Evolutionary conservation across 75 land plant genomes (phyloP).

Genomic region (Ceratopteris richardii): DNA sequence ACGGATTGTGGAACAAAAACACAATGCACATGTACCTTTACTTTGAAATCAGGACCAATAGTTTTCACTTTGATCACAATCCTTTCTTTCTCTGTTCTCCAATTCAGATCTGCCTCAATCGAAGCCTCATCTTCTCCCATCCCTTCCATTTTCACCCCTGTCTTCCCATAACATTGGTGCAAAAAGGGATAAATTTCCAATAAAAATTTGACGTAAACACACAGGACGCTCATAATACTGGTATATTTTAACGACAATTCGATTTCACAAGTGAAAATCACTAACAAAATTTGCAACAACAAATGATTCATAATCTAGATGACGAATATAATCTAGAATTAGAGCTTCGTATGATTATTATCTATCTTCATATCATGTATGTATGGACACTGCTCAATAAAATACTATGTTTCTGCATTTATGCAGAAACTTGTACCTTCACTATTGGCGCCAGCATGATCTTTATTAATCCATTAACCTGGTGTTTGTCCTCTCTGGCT

Average conservation of each 20-base stretch:
- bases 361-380: too few relatives aligned
- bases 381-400: too few relatives aligned
- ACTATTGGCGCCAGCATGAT: too few relatives aligned
- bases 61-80: slow-evolving; percentile 20
- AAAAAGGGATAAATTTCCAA: background rate
- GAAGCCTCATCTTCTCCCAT: slow-evolving; percentile 25
- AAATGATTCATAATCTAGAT: background rate
- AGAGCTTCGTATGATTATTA: too few relatives aligned
- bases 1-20: background rate
- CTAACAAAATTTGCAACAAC: background rate
- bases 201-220: background rate
- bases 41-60: slow-evolving; percentile 28
- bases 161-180: slow-evolving; percentile 5
- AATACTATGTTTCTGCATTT: too few relatives aligned
- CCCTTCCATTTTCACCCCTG: slow-evolving; percentile 27
- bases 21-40: slow-evolving; percentile 12
- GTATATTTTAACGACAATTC: background rate
- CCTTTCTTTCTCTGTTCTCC: slow-evolving; percentile 19
- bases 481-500: too few relatives aligned
- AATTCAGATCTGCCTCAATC: slow-evolving; percentile 24
- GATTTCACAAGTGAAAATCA: background rate
- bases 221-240: background rate
- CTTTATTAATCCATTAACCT: too few relatives aligned
- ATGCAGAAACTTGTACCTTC: too few relatives aligned
- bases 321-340: background rate